Percentiles rank a stretch among this genome's conserved stretches.
phyloP scores from a whole-genome alignment of 768 basidiomycete species.

The Polyporus arcularius region DNA sequence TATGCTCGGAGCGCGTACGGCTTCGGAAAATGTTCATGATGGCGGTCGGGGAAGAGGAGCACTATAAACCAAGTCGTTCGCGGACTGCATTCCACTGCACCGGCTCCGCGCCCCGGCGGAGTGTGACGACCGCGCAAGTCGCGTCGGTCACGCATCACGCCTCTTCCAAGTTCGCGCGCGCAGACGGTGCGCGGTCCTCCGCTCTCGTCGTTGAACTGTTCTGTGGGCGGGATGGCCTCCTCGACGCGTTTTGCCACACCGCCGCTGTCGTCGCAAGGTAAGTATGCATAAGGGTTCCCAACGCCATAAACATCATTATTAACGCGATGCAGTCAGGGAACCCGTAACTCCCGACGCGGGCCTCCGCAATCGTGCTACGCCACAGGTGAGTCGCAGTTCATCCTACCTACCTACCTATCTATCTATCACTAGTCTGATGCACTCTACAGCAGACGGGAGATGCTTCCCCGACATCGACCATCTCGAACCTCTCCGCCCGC shows the following conservation, averaged over 20 bases:
- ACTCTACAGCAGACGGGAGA: conserved; percentile 7
- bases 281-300: background rate
- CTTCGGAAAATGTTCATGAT: conserved; percentile 86
- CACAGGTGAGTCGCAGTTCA: conserved; percentile 3
- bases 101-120: conserved; percentile 8
- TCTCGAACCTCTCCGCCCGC: conserved; percentile 16
- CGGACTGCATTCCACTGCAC: background rate
- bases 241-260: conserved; percentile 12
- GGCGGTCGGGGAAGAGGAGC: conserved; percentile 18
- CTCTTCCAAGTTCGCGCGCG: background rate
- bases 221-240: conserved; percentile 10
- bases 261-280: background rate
- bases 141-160: conserved; percentile 21
- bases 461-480: conserved; percentile 22
- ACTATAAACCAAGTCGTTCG: conserved; percentile 1
- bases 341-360: conserved; percentile 19
- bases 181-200: background rate
- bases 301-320: background rate
- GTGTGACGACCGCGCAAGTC: conserved; percentile 19
- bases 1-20: conserved; percentile 48
- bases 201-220: background rate
- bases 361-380: conserved; percentile 16
- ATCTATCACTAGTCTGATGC: background rate
- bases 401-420: background rate
- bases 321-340: conserved; percentile 3